Base-by-base conservation (phyloP, 2,329 filamentous ascomycete genomes). In the Parasarocladium wereldwijsianum region DNA sequence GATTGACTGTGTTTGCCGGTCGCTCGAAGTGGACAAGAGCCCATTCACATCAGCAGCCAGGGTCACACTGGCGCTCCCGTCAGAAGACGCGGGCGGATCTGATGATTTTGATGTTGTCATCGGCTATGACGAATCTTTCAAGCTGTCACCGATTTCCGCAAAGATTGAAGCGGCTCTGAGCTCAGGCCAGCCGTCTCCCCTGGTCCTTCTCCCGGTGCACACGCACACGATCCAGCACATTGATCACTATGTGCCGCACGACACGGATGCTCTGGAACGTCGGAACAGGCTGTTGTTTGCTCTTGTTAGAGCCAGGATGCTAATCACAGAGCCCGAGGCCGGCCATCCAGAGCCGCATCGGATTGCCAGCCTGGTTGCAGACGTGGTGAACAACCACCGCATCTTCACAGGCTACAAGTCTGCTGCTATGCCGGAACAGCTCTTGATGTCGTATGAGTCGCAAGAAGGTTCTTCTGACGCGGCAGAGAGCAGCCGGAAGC, bases 201-300 rank as follows among this genome's bases (percentile, higher is more conserved):
- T 66, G n/a, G 45, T 66, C 2, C 41, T 74, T 32, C 50, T 52
- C 0, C 52, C 73, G 5, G 59, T 64, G 5, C 62, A 57, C 5
- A 59, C 55, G 3, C 58, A 63, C 37, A 65, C 66, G 2, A 57
- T 72, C 21, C 67, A 74, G 43, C 69, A 74, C 34, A 55, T 72
- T 24, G 60, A 62, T 33, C 46, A 63, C 28, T 51, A 58, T 11
- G 47, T 70, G 16, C 50, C 53, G 2, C 37, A 40, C 6, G 39
- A 46, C 5, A 34, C 51, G 11, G 45, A 51, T 2, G 36, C 43
- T 0, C 32, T 67, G 5, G 64, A 70, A 38, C 55, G 60, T 11
- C 65, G 60, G 34, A 65, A 58, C 30, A 52, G 56, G 3, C 47
- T 63, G 2, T 39, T 62, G 16, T 57, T 43, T 32, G 52, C 37